Percentiles rank a stretch among this genome's conserved stretches.
Evolutionary conservation across 2,329 filamentous ascomycete genomes (phyloP).

Genomic region (Nectriaceae sp.): DNA sequence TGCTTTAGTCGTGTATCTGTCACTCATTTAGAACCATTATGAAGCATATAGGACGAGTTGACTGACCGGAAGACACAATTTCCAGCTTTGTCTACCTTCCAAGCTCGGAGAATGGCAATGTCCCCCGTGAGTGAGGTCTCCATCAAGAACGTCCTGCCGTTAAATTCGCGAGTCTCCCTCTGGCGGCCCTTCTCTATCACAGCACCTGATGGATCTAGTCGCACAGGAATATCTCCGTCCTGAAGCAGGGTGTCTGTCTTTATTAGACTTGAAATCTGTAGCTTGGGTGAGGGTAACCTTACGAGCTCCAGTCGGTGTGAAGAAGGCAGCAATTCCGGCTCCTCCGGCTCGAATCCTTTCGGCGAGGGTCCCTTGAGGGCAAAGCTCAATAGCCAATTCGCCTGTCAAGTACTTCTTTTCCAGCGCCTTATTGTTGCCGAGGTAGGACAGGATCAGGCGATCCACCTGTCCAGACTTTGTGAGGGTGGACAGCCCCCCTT

Average conservation of each 20-base stretch:
- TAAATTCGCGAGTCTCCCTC: slow-evolving; percentile 72
- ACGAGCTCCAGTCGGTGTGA: slow-evolving; percentile 73
- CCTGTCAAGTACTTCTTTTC: slow-evolving; percentile 75
- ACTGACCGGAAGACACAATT: slow-evolving; percentile 76
- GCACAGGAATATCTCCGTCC: slow-evolving; percentile 67
- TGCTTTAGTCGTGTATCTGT: slow-evolving; percentile 70
- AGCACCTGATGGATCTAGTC: slow-evolving; percentile 59
- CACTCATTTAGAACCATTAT: background rate
- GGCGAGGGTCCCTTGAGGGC: slow-evolving; percentile 74
- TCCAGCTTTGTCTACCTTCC: slow-evolving; percentile 74
- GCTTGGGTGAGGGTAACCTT: slow-evolving; percentile 30
- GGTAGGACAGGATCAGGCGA: slow-evolving; percentile 72
- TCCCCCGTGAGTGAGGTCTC: slow-evolving; percentile 76
- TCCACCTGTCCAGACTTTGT: slow-evolving; percentile 70
- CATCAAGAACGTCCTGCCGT: slow-evolving; percentile 73
- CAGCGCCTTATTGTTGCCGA: slow-evolving; percentile 76
- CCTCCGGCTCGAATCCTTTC: slow-evolving; percentile 73
- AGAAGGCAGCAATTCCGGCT: slow-evolving; percentile 79
- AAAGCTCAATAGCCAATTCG: slow-evolving; percentile 74
- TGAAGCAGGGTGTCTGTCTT: slow-evolving; percentile 62
- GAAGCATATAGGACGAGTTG: slow-evolving; percentile 1
- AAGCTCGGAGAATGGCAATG: slow-evolving; percentile 75
- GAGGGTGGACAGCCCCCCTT: slow-evolving; percentile 68
- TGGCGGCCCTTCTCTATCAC: slow-evolving; percentile 65
- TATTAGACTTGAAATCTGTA: slow-evolving; percentile 17